phyloP scores from a whole-genome alignment of 2,329 filamentous ascomycete species.

The Monilinia fructicola region DNA sequence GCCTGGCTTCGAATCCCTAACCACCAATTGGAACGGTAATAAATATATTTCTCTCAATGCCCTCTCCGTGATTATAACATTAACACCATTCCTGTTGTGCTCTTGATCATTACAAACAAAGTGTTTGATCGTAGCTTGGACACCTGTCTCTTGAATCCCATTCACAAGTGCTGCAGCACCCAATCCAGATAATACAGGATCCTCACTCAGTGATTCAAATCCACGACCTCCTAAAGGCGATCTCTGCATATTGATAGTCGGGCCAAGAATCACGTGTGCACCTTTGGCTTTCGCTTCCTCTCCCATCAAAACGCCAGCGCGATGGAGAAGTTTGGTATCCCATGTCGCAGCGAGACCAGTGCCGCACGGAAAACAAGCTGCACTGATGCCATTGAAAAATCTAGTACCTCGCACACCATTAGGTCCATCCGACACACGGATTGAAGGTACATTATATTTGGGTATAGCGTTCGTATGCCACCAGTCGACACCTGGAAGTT shows the following conservation, averaged over 20 bases:
- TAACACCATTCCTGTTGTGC: slow-evolving; percentile 55
- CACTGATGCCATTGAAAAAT: slow-evolving; percentile 44
- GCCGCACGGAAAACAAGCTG: slow-evolving; percentile 48
- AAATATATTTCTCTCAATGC: slow-evolving; percentile 60
- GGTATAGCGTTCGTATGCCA: slow-evolving; percentile 41
- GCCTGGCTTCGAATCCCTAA: slow-evolving; percentile 51
- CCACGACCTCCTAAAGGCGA: slow-evolving; percentile 59
- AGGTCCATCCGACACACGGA: slow-evolving; percentile 42
- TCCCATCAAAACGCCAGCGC: slow-evolving; percentile 65
- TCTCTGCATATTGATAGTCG: slow-evolving; percentile 63
- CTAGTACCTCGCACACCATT: slow-evolving; percentile 42
- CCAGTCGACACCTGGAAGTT: slow-evolving; percentile 36
- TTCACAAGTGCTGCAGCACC: slow-evolving; percentile 54
- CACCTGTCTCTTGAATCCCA: slow-evolving; percentile 56
- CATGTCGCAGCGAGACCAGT: slow-evolving; percentile 61
- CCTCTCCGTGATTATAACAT: slow-evolving; percentile 55
- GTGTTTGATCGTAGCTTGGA: slow-evolving; percentile 59
- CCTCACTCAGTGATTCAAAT: slow-evolving; percentile 60
- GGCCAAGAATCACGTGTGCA: slow-evolving; percentile 57
- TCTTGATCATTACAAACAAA: slow-evolving; percentile 64
- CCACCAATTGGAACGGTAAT: slow-evolving; percentile 57
- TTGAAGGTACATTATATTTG: slow-evolving; percentile 38
- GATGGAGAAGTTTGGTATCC: slow-evolving; percentile 61
- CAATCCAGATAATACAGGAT: slow-evolving; percentile 56
- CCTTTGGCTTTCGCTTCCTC: slow-evolving; percentile 67